phyloP scores from a whole-genome alignment of 1,284 basidiomycete species.

The Rhodofomes roseus region DNA sequence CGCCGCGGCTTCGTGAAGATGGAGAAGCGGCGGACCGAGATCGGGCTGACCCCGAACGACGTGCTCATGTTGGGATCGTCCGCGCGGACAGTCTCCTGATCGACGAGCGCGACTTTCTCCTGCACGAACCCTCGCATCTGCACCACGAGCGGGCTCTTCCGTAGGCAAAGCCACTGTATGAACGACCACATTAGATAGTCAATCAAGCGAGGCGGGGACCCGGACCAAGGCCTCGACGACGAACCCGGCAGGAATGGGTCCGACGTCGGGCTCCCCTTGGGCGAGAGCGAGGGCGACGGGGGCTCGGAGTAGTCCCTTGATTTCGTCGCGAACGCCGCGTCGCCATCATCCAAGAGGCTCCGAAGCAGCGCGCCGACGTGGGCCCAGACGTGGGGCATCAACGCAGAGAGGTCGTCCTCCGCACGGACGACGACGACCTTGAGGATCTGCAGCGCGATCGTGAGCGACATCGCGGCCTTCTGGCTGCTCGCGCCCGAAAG shows the following conservation, averaged over 20 bases:
- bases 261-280: slow-evolving; percentile 27
- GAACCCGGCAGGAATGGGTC: slow-evolving; percentile 22
- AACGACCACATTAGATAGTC: slow-evolving; percentile 78
- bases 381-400: slow-evolving; percentile 57
- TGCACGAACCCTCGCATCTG: slow-evolving; percentile 63
- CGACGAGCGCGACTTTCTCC: slow-evolving; percentile 52
- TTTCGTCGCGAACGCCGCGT: slow-evolving; percentile 49
- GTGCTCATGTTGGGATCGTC: slow-evolving; percentile 20
- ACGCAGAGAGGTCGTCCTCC: slow-evolving; percentile 50
- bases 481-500: slow-evolving; percentile 15
- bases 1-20: slow-evolving; percentile 45
- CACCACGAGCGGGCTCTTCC: slow-evolving; percentile 59
- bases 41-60: slow-evolving; percentile 22
- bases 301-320: slow-evolving; percentile 37
- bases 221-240: slow-evolving; percentile 15
- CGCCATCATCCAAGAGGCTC: slow-evolving; percentile 51
- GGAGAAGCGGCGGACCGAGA: slow-evolving; percentile 40
- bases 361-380: slow-evolving; percentile 50
- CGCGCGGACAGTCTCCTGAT: slow-evolving; percentile 39
- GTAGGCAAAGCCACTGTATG: slow-evolving; percentile 63
- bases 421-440: slow-evolving; percentile 69
- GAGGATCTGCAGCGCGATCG: slow-evolving; percentile 62
- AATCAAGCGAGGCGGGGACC: slow-evolving; percentile 47
- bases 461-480: slow-evolving; percentile 43
- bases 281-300: slow-evolving; percentile 43